Conservation (phyloP, 164 flowering plant species). For the Akebia trifoliata region DNA sequence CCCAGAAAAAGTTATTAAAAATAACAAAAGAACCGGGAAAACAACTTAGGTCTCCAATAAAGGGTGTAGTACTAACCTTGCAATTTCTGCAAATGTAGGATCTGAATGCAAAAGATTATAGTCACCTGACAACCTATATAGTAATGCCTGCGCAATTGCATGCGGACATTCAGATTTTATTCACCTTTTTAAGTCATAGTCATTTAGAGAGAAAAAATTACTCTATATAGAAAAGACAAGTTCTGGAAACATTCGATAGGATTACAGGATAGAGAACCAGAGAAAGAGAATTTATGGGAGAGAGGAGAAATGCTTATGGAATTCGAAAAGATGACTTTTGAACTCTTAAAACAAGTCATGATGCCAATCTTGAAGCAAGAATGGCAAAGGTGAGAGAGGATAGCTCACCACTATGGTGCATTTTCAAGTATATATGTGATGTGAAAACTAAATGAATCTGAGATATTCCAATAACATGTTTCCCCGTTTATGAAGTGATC, state of each 20-base stretch:
- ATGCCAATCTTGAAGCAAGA: neutral
- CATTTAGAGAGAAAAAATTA: neutral
- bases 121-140: conserved; percentile 93
- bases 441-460: too few species aligned
- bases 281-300: neutral
- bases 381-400: neutral
- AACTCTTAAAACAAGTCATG: too few species aligned
- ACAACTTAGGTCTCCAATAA: neutral
- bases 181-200: neutral
- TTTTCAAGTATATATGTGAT: too few species aligned
- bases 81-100: conserved; percentile 64
- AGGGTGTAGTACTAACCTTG: conserved; percentile 56
- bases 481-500: too few species aligned
- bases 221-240: neutral
- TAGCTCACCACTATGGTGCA: too few species aligned
- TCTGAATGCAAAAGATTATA: conserved; percentile 95
- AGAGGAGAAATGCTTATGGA: neutral
- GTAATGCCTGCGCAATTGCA: conserved; percentile 60
- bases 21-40: neutral
- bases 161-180: conserved; percentile 3
- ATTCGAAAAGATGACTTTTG: too few species aligned
- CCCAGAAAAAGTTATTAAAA: too few species aligned
- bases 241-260: too few species aligned
- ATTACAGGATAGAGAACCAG: neutral
- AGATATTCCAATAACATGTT: too few species aligned